Conservation (phyloP, 1,284 basidiomycete genomes). For the Ganoderma lingzhi region DNA sequence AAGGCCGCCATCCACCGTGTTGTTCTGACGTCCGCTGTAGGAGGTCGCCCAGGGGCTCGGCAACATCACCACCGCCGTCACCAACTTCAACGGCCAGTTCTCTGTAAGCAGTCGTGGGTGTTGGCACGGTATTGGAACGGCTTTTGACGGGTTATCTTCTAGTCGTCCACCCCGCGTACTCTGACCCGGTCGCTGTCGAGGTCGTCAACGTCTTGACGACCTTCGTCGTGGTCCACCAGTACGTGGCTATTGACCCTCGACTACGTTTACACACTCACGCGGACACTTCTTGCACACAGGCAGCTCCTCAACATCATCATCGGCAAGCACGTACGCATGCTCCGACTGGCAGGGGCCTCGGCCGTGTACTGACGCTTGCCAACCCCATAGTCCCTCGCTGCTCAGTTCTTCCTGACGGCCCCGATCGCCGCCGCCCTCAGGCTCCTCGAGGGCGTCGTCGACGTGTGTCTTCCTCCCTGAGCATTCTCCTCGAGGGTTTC, state of each 20-base stretch:
- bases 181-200: constrained; percentile 5
- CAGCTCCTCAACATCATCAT: constrained; percentile 15
- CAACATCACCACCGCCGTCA: constrained; percentile 14
- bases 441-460: constrained; percentile 7
- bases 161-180: neutral
- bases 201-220: constrained; percentile 18
- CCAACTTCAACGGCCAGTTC: neutral
- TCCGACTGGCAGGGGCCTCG: neutral
- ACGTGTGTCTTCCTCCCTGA: neutral
- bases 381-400: constrained; percentile 9
- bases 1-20: too few species aligned
- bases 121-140: neutral
- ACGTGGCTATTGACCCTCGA: neutral
- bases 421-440: neutral
- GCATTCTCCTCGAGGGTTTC: neutral
- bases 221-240: constrained; percentile 19
- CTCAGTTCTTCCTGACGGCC: constrained; percentile 20
- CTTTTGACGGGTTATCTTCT: neutral
- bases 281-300: neutral
- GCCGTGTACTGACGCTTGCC: neutral
- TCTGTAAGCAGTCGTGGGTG: neutral
- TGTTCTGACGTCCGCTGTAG: neutral
- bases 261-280: neutral
- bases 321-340: constrained; percentile 11
- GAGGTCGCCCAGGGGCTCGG: constrained; percentile 10